Conservation (phyloP, 192 early-diverging fungal genomes). For the Coemansia sp. region DNA sequence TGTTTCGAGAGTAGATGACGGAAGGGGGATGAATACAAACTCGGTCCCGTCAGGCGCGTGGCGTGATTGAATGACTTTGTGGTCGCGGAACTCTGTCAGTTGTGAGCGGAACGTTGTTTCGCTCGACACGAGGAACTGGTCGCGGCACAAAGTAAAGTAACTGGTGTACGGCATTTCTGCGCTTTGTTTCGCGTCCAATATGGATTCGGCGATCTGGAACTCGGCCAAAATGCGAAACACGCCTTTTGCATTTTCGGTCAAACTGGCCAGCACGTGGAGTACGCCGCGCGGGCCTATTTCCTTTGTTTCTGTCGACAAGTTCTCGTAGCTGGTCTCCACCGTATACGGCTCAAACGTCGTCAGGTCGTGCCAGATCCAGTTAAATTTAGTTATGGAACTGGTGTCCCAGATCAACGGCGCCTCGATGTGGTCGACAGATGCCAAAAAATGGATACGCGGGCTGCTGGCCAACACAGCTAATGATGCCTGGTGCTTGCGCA, state of each 20-base stretch:
- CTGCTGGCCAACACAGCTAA: conserved; percentile 67
- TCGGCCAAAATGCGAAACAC: conserved; percentile 86
- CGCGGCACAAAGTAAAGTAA: conserved; percentile 72
- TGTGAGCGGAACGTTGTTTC: conserved; percentile 86
- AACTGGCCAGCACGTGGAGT: conserved; percentile 74
- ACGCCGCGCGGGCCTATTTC: conserved; percentile 68
- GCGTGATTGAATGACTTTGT: conserved; percentile 73
- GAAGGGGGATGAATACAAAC: conserved; percentile 60
- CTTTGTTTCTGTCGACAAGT: conserved; percentile 60
- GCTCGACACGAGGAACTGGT: conserved; percentile 80
- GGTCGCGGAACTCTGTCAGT: conserved; percentile 91
- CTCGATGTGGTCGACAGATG: conserved; percentile 90
- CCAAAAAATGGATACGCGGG: conserved; percentile 73
- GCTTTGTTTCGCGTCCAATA: conserved; percentile 37
- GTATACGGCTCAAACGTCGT: conserved; percentile 82
- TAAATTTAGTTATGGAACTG: conserved; percentile 63
- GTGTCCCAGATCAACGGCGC: conserved; percentile 88
- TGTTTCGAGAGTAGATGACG: conserved; percentile 59
- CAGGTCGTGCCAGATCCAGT: conserved; percentile 89
- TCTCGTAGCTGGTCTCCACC: conserved; percentile 83
- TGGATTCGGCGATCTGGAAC: conserved; percentile 65
- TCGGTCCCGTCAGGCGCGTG: conserved; percentile 50
- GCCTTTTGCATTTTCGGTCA: conserved; percentile 81
- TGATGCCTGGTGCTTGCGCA: conserved; percentile 72
- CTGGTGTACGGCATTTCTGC: conserved; percentile 61